These are phyloP conservation scores for Suillus placidus DNA, from an alignment of 768 basidiomycete species.

Conservation along the genomic window DNA sequence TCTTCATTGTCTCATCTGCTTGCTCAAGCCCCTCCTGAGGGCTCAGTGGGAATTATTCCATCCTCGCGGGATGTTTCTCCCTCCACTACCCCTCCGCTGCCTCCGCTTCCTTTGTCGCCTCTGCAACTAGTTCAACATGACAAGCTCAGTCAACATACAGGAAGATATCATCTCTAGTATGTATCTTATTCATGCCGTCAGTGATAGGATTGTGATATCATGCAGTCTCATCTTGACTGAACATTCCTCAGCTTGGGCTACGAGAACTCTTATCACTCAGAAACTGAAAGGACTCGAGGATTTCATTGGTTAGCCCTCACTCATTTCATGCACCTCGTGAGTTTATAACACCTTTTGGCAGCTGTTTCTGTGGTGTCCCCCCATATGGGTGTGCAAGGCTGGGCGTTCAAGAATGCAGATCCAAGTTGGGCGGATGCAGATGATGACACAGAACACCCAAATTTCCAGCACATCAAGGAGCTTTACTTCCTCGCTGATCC, in stretches of 20 bases:
- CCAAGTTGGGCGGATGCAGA: conserved; percentile 67
- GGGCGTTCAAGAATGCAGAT: conserved; percentile 80
- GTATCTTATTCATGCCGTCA: conserved; percentile 85
- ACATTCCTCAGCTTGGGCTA: conserved; percentile 78
- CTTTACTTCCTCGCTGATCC: conserved; percentile 80
- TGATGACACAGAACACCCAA: conserved; percentile 65
- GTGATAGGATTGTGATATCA: conserved; percentile 24
- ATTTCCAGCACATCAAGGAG: conserved; percentile 75
- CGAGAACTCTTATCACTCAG: conserved; percentile 83
- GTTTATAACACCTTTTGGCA: conserved; percentile 28
- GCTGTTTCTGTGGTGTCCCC: conserved; percentile 86
- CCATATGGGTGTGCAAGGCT: conserved; percentile 79
- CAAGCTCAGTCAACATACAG: conserved; percentile 39
- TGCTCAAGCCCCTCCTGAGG: conserved; percentile 64
- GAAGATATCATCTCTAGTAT: conserved; percentile 90
- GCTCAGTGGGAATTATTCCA: conserved; percentile 26
- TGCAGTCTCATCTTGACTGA: not conserved
- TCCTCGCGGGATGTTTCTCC: conserved; percentile 38
- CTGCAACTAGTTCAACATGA: conserved; percentile 14
- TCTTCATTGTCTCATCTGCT: conserved; percentile 80
- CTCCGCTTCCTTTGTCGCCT: conserved; percentile 37
- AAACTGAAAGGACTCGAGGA: conserved; percentile 92
- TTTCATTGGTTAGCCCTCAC: conserved; percentile 62
- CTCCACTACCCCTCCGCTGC: conserved; percentile 37
- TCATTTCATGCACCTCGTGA: not conserved